Conservation (phyloP, 176 grass and related monocot genomes). For the Lolium perenne region DNA sequence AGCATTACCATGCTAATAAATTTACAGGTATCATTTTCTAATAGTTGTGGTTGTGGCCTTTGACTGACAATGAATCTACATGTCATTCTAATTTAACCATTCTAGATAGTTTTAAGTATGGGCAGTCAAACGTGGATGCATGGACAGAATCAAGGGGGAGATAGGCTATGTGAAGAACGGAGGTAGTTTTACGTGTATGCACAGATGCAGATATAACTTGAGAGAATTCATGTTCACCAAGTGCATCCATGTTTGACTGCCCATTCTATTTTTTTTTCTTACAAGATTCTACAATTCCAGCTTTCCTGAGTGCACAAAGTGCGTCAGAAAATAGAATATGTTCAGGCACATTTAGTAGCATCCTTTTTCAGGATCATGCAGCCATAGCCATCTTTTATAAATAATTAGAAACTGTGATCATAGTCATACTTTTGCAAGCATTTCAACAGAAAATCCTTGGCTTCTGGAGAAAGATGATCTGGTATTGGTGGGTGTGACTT, state of each 20-base stretch:
- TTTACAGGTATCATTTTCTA: neutral
- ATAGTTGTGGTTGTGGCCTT: neutral
- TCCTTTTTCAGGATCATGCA: constrained; percentile 4
- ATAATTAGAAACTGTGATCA: constrained; percentile 27
- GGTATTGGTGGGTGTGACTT: constrained; percentile 97
- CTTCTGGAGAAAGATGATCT: constrained; percentile 84
- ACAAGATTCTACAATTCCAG: constrained; percentile 18
- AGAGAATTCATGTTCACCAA: constrained; percentile 14
- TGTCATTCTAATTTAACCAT: constrained; percentile 3
- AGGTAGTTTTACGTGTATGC: neutral
- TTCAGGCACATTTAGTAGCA: neutral
- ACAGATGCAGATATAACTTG: neutral
- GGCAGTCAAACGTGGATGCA: neutral
- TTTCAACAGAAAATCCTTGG: constrained; percentile 91
- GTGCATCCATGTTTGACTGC: too few species aligned
- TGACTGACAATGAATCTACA: neutral
- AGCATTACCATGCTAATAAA: constrained; percentile 27
- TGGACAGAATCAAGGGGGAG: neutral
- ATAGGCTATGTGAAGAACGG: neutral
- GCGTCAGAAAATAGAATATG: constrained; percentile 36
- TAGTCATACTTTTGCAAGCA: constrained; percentile 87
- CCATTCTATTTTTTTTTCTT: too few species aligned
- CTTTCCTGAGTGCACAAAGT: constrained; percentile 21
- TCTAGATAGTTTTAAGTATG: constrained; percentile 1
- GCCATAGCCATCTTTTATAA: neutral